These are phyloP conservation scores for Psilocybe cubensis DNA, from an alignment of 768 basidiomycete genomes.

Conservation along the genomic window DNA sequence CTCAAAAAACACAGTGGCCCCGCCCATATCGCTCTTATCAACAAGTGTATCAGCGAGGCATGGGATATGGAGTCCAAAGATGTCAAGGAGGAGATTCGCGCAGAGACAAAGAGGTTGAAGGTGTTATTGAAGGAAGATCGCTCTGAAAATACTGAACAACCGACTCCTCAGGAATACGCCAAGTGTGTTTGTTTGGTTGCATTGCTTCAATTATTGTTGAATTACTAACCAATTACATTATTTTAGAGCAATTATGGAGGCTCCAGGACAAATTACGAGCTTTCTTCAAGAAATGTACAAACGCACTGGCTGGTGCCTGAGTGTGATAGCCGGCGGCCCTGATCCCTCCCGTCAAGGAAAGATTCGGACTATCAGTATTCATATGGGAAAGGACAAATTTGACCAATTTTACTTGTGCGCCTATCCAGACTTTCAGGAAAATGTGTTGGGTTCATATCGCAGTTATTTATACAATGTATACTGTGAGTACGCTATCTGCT, in stretches of 20 bases:
- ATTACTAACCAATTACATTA: not conserved
- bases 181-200: not conserved
- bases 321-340: constrained; percentile 9
- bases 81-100: constrained; percentile 1
- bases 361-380: too few species aligned
- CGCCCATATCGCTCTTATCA: not conserved
- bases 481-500: too few species aligned
- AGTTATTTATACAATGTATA: not conserved
- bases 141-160: too few species aligned
- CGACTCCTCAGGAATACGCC: too few species aligned
- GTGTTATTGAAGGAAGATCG: too few species aligned
- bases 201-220: too few species aligned
- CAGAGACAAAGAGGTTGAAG: not conserved
- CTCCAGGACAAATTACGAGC: constrained; percentile 2
- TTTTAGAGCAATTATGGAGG: not conserved
- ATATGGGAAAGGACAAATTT: too few species aligned
- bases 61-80: not conserved
- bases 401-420: constrained; percentile 4
- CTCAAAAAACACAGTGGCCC: not conserved
- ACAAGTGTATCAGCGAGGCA: not conserved
- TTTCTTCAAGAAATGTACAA: not conserved
- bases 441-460: not conserved
- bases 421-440: not conserved
- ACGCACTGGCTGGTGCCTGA: constrained; percentile 9
- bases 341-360: too few species aligned